Base-by-base conservation (phyloP, 2,329 filamentous ascomycete genomes). In the Sclerotinia spermophila region DNA sequence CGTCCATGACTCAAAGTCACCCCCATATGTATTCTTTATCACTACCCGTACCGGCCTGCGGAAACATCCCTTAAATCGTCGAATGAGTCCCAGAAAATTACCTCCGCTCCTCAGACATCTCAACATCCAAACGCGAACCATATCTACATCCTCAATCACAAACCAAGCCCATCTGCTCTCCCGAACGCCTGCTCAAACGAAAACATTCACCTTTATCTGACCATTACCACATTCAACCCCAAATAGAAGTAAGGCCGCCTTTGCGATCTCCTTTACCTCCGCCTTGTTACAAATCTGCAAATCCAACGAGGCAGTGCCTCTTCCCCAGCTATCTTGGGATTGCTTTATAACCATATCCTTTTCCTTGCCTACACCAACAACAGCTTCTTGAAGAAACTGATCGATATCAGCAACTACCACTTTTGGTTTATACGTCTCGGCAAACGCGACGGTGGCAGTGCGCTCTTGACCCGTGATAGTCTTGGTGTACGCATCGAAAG, bases 21-120 rank as follows among this genome's bases (percentile, higher is more conserved):
- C 13, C 35, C 13, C 56, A 40, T 15, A 59, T 40, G 11, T 38
- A 17, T 40, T 59, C 2, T 56, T 33, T 21, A 17, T 17, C n/a
- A 19, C 27, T 17, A 4, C 17, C 27, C 0, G 24, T 19, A 17
- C 21, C 1, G 17, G 21, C 24, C 11, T n/a, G 11, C 40, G 11
- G 3, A 5, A 59, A 13, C 13, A n/a, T 15, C 56, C 11, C 24
- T 40, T 2, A 40, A 59, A 7, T 24, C 0, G 17, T 40, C 7
- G 2, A 17, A 6, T 59, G n/a, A 2, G 24, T 15, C 56, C 10
- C 24, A 53, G 48, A 53, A 4, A 53, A 27, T 4, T n/a, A 33
- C 5, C 21, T n/a, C 8, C 17, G 27, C 7, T 7, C 7, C 5
- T 0, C 30, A 19, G 3, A 33, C 8, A 0, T 33, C 1, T 5